Percentiles rank a stretch among this genome's conserved stretches.
Evolutionary conservation across 2,329 filamentous ascomycete genomes (phyloP).

Genomic region (Pyrenophora seminiperda): DNA sequence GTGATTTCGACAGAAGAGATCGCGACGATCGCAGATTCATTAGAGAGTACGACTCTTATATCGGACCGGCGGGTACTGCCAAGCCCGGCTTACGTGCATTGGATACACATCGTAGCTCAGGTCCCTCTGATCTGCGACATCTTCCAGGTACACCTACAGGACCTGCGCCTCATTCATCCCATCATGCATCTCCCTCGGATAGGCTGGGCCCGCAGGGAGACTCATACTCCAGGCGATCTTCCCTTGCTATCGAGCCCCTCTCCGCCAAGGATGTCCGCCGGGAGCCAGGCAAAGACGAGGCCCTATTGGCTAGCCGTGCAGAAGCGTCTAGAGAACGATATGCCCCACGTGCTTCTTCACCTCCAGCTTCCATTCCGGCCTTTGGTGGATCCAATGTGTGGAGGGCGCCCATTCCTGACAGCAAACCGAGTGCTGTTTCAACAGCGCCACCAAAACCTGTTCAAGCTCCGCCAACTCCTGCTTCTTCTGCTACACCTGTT

Average conservation of each 20-base stretch:
- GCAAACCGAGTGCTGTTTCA: slow-evolving; percentile 33
- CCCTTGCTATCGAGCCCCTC: slow-evolving; percentile 42
- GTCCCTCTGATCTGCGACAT: slow-evolving; percentile 38
- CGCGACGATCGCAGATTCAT: slow-evolving; percentile 52
- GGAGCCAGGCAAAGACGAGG: slow-evolving; percentile 52
- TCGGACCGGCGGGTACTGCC: slow-evolving; percentile 39
- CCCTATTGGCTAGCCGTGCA: slow-evolving; percentile 52
- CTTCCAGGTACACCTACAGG: slow-evolving; percentile 42
- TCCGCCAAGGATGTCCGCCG: slow-evolving; percentile 43
- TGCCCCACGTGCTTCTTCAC: slow-evolving; percentile 56
- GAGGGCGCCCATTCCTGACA: slow-evolving; percentile 47
- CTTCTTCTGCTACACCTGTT: slow-evolving; percentile 22
- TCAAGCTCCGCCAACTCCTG: slow-evolving; percentile 20
- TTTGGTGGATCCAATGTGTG: slow-evolving; percentile 57
- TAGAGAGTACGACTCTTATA: slow-evolving; percentile 53
- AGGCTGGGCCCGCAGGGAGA: slow-evolving; percentile 39
- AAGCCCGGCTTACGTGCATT: slow-evolving; percentile 38
- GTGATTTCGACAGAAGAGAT: slow-evolving; percentile 48
- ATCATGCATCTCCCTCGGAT: slow-evolving; percentile 42
- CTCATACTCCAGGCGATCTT: slow-evolving; percentile 45
- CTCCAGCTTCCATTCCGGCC: slow-evolving; percentile 62
- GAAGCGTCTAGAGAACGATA: slow-evolving; percentile 55
- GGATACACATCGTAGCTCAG: slow-evolving; percentile 41
- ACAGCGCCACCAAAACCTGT: slow-evolving; percentile 37
- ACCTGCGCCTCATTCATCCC: slow-evolving; percentile 39